Evolutionary conservation across 208 protist species (phyloP), one percentile per base, ranked within the genome.

Genomic region (Porcisia hertigi): DNA sequence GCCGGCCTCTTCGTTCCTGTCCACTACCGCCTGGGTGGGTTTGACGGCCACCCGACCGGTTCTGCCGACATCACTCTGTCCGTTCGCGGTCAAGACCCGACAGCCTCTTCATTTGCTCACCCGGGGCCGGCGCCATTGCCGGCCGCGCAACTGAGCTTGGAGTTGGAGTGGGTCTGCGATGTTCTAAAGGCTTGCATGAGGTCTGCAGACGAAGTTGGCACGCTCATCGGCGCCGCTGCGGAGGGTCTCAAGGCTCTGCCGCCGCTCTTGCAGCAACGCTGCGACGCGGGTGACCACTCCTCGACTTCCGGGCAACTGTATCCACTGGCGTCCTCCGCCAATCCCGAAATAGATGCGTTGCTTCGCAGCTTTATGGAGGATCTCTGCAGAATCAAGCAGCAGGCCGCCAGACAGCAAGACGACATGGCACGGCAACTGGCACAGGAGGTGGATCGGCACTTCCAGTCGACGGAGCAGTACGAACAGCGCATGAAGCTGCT

Each of bases 151-250:
- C 69, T 83, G 34, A 60, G 75, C 45, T 76, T 60, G 53, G 81
- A 88, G 60, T 67, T 94, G 63, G 75, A 84, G 47, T 89, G 88
- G 84, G 78, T 88, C 45, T 88, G 88, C 69, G 90, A 94, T 69
- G 83, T 88, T 16, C 69, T 94, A 47, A 89, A 90, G 77, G 90
- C 90, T 41, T 90, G 83, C 43, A 69, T 85, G 72, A 60, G 65
- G 36, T 88, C 84, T 1, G 59, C 92, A 43, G 76, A 49, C 1
- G 84, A 85, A 43, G 79, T 86, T 59, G 71, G 69, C 63, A 20
- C 55, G 36, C 73, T 71, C 60, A 66, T 84, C 18, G 60, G 9
- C 2, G 67, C 76, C 2, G 84, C 80, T 57, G 47, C 62, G 8
- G 63, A 69, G 47, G 69, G 30, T 49, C 69, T 83, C 34, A 62